phyloP scores from a whole-genome alignment of 2,329 filamentous ascomycete species.

The Diplocarpon rosae region DNA sequence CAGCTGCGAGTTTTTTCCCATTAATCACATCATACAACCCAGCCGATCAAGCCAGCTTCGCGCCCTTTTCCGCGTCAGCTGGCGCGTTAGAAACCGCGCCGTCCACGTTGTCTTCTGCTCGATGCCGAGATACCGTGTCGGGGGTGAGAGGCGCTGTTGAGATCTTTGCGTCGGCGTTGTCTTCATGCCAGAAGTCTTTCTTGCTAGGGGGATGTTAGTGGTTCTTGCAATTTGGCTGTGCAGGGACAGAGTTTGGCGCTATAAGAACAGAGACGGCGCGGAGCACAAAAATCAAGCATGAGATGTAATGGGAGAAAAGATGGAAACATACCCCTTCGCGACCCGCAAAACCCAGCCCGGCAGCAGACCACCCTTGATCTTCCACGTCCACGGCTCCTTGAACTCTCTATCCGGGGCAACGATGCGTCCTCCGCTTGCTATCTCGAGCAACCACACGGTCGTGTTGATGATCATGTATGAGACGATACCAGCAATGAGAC shows the following conservation, averaged over 20 bases:
- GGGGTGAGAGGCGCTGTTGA: not conserved
- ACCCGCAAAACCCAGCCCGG: slow-evolving; percentile 62
- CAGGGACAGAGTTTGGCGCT: not conserved
- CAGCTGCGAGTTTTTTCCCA: not conserved
- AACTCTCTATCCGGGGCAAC: slow-evolving; percentile 63
- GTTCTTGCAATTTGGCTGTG: not conserved
- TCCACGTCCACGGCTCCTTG: slow-evolving; percentile 74
- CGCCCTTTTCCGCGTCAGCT: slow-evolving; percentile 1
- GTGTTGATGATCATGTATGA: slow-evolving; percentile 69
- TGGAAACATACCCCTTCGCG: slow-evolving; percentile 30
- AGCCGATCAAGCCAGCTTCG: slow-evolving; percentile 1
- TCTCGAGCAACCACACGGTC: slow-evolving; percentile 56
- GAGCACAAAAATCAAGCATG: not conserved
- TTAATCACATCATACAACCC: not conserved
- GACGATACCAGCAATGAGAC: slow-evolving; percentile 68
- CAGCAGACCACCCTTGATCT: slow-evolving; percentile 63
- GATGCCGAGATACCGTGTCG: not conserved
- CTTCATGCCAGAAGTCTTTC: slow-evolving; percentile 17
- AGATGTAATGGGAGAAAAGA: not conserved
- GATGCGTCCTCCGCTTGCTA: slow-evolving; percentile 55
- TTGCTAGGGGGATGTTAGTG: slow-evolving; percentile 4
- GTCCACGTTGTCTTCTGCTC: not conserved
- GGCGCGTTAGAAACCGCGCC: not conserved
- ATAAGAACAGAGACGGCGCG: not conserved
- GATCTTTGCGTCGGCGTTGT: not conserved